phyloP scores from a whole-genome alignment of 192 early-diverging fungal species.

The Coemansia sp. region DNA sequence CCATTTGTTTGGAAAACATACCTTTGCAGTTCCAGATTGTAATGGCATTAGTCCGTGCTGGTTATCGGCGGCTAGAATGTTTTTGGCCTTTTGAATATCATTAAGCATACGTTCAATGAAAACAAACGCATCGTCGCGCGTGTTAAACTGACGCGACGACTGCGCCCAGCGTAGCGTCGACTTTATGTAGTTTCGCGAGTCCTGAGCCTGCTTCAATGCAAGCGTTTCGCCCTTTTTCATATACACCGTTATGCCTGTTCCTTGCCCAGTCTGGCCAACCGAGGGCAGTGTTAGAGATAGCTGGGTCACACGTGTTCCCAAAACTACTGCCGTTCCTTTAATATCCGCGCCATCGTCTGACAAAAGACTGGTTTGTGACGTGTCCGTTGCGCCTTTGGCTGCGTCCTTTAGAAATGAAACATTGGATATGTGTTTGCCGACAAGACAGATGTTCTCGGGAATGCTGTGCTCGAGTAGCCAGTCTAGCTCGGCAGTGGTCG shows the following conservation, averaged over 20 bases:
- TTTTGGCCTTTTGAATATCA: slow-evolving; percentile 17
- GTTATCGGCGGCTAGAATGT: slow-evolving; percentile 11
- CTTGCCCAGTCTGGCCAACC: slow-evolving; percentile 17
- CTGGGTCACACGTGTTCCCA: slow-evolving; percentile 27
- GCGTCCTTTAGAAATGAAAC: slow-evolving; percentile 16
- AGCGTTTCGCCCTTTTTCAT: slow-evolving; percentile 39
- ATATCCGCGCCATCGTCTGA: slow-evolving; percentile 10
- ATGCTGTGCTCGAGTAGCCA: slow-evolving; percentile 44
- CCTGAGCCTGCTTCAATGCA: slow-evolving; percentile 28
- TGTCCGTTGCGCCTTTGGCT: not conserved
- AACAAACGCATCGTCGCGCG: slow-evolving; percentile 16
- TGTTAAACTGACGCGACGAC: slow-evolving; percentile 1
- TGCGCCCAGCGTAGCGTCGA: slow-evolving; percentile 17
- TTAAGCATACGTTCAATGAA: slow-evolving; percentile 15
- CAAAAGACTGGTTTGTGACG: slow-evolving; percentile 3
- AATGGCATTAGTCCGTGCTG: slow-evolving; percentile 34
- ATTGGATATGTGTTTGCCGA: slow-evolving; percentile 6
- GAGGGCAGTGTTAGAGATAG: slow-evolving; percentile 24
- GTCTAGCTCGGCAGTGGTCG: slow-evolving; percentile 17
- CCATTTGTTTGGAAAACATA: not conserved
- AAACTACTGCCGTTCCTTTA: slow-evolving; percentile 29
- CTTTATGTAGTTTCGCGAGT: slow-evolving; percentile 28
- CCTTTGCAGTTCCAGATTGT: slow-evolving; percentile 23
- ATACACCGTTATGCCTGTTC: slow-evolving; percentile 19
- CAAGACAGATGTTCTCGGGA: slow-evolving; percentile 18